Conservation (phyloP, 352 stramenopile genomes). For the Phytopythium helicoides region DNA sequence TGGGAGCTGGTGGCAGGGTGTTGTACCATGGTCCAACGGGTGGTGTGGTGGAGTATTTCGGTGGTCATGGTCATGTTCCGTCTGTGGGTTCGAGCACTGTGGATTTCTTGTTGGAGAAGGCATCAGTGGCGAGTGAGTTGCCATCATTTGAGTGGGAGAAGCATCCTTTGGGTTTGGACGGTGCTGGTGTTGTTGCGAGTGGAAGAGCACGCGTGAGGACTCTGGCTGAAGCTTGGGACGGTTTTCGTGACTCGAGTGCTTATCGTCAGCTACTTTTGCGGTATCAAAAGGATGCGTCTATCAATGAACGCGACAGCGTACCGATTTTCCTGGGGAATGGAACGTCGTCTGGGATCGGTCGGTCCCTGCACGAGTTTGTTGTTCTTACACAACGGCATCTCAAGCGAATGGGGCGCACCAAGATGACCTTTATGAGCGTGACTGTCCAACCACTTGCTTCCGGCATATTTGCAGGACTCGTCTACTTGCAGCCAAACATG, state of each 20-base stretch:
- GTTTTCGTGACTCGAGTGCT: background rate
- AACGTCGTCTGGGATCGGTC: background rate
- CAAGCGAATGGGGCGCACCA: conserved; percentile 24
- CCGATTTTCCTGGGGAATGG: background rate
- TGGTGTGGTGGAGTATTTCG: conserved; percentile 31
- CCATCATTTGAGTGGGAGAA: background rate
- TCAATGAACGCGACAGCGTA: background rate
- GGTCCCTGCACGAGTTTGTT: conserved; percentile 3
- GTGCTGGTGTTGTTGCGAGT: background rate
- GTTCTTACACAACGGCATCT: conserved; percentile 36
- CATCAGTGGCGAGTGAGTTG: too few relatives aligned
- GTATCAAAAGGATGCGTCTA: background rate
- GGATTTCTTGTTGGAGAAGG: too few relatives aligned
- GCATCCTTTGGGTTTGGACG: too few relatives aligned
- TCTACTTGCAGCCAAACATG: conserved; percentile 31
- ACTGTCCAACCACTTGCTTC: conserved; percentile 10
- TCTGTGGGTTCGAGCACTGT: too few relatives aligned
- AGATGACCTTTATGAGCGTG: conserved; percentile 16
- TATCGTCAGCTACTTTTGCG: background rate
- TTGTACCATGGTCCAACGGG: conserved; percentile 31
- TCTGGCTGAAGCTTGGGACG: background rate
- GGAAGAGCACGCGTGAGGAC: background rate
- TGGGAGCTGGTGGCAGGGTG: conserved; percentile 23
- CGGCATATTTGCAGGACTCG: conserved; percentile 16
- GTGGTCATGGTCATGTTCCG: too few relatives aligned